Conservation (phyloP, 768 basidiomycete genomes). For the Boletus bicolor region DNA sequence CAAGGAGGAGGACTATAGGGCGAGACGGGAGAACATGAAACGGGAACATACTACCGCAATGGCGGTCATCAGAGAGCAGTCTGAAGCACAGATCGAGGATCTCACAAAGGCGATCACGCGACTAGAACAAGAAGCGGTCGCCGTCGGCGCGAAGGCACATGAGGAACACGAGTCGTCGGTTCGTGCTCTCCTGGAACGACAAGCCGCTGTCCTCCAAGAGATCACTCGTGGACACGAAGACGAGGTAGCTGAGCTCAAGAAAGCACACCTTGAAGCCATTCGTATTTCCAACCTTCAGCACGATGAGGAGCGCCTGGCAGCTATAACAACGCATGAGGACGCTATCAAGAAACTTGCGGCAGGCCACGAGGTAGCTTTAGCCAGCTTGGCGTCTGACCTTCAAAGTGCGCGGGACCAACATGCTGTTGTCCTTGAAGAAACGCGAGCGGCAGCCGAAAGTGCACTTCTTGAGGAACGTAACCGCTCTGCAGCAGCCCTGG, state of each 20-base stretch:
- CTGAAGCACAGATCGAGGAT: conserved; percentile 51
- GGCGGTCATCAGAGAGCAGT: conserved; percentile 31
- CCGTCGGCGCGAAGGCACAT: conserved; percentile 36
- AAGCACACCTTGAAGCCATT: conserved; percentile 44
- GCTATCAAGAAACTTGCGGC: conserved; percentile 38
- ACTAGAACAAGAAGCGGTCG: conserved; percentile 47
- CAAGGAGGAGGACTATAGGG: conserved; percentile 59
- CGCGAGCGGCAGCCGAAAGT: conserved; percentile 31
- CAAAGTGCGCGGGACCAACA: conserved; percentile 36
- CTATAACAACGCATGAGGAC: conserved; percentile 43
- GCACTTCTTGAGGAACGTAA: conserved; percentile 46
- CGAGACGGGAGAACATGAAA: conserved; percentile 31
- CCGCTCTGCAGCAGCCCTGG: conserved; percentile 41
- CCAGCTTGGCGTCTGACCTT: conserved; percentile 40
- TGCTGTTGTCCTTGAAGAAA: conserved; percentile 35
- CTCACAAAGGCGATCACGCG: conserved; percentile 53
- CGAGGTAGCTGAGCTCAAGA: conserved; percentile 48
- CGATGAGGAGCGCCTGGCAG: conserved; percentile 35
- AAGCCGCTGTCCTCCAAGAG: conserved; percentile 51
- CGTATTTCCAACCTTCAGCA: conserved; percentile 26
- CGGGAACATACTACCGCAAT: conserved; percentile 35
- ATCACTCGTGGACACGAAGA: conserved; percentile 55
- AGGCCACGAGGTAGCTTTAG: conserved; percentile 48
- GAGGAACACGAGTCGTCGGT: conserved; percentile 50
- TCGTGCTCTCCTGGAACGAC: conserved; percentile 50